These are phyloP conservation scores for Aureobasidium lini DNA, from an alignment of 2,329 filamentous ascomycete species.

Conservation along the genomic window DNA sequence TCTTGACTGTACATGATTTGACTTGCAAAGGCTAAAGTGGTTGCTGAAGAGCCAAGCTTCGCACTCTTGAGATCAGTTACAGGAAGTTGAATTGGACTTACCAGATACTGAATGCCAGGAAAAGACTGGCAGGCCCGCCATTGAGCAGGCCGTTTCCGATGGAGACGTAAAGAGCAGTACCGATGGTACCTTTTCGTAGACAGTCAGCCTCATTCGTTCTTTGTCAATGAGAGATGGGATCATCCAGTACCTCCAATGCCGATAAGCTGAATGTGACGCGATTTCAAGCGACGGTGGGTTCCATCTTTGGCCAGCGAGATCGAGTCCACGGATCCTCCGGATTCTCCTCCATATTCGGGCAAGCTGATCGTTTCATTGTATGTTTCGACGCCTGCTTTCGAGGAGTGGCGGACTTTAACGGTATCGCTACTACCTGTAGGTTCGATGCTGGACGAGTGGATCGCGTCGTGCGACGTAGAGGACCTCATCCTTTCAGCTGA, in stretches of 20 bases:
- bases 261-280: conserved; percentile 41
- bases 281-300: conserved; percentile 38
- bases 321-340: neutral
- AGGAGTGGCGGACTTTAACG: neutral
- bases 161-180: conserved; percentile 42
- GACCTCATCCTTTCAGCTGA: neutral
- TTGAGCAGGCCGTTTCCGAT: conserved; percentile 40
- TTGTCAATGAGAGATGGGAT: neutral
- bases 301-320: conserved; percentile 16
- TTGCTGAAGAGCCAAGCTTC: neutral
- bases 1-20: neutral
- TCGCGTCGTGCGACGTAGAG: neutral
- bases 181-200: conserved; percentile 32
- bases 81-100: neutral
- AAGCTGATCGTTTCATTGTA: neutral
- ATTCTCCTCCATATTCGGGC: neutral
- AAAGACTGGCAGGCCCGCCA: conserved; percentile 40
- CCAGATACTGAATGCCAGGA: conserved; percentile 41
- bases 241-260: conserved; percentile 22
- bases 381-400: neutral
- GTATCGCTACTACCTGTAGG: neutral
- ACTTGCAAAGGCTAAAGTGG: neutral
- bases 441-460: conserved; percentile 6
- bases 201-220: neutral
- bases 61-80: neutral